Evolutionary conservation across 2,329 filamentous ascomycete genomes (phyloP).

Genomic region (Xylariaceae sp.): DNA sequence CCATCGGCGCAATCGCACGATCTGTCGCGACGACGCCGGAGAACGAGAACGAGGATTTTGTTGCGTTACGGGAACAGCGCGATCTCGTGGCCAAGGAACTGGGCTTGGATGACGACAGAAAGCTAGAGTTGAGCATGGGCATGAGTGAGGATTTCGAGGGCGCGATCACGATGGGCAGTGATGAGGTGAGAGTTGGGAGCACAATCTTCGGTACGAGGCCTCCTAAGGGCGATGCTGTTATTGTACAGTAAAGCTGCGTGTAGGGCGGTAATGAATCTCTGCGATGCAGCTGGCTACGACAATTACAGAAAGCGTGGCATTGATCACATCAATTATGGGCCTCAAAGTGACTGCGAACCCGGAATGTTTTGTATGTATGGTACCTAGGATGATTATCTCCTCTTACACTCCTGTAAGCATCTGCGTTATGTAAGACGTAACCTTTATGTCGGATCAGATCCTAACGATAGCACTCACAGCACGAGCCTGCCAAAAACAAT

Average conservation of each 20-base stretch:
- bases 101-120: constrained; percentile 41
- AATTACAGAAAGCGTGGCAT: no score
- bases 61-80: constrained; percentile 61
- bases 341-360: no score
- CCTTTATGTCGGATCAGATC: no score
- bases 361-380: no score
- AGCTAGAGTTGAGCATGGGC: constrained; percentile 90
- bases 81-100: constrained; percentile 65
- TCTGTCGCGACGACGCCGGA: constrained; percentile 69
- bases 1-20: constrained; percentile 89
- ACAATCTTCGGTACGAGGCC: constrained; percentile 88
- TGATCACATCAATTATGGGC: no score
- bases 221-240: constrained; percentile 71
- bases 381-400: no score
- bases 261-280: no score
- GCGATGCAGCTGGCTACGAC: no score
- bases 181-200: constrained; percentile 87
- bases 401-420: no score
- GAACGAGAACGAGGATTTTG: constrained; percentile 90
- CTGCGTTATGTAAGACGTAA: no score
- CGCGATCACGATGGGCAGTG: constrained; percentile 77
- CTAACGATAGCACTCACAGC: no score
- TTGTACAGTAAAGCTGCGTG: constrained; percentile 35
- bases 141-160: constrained; percentile 97
- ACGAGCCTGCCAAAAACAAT: no score